Evolutionary conservation across 441 rosid genomes (phyloP).

Genomic region (Aquilaria agallochum): DNA sequence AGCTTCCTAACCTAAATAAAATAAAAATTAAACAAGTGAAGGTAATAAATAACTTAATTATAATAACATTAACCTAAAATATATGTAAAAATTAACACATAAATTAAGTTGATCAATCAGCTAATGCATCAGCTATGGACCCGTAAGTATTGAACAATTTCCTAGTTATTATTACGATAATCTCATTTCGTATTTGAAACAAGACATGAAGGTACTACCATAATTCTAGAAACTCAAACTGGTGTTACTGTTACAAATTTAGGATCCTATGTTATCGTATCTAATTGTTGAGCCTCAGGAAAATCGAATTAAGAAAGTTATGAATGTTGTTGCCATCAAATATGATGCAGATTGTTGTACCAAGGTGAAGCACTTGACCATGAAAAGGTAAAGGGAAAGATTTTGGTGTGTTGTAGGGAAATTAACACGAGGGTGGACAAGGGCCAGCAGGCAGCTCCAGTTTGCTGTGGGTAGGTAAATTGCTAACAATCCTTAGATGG

Average conservation of each 20-base stretch:
- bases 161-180: not conserved
- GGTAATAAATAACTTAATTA: too few relatives aligned
- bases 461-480: slow-evolving; percentile 54
- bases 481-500: slow-evolving; percentile 25
- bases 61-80: too few relatives aligned
- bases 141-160: slow-evolving; percentile 34
- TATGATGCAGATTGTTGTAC: slow-evolving; percentile 25
- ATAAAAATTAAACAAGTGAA: too few relatives aligned
- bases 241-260: too few relatives aligned
- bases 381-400: slow-evolving; percentile 44
- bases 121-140: slow-evolving; percentile 28
- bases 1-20: too few relatives aligned
- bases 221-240: too few relatives aligned
- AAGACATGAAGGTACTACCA: too few relatives aligned
- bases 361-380: slow-evolving; percentile 43
- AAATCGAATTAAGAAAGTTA: too few relatives aligned
- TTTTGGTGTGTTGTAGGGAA: slow-evolving; percentile 49
- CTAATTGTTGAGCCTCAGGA: too few relatives aligned
- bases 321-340: not conserved
- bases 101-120: slow-evolving; percentile 25
- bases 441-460: slow-evolving; percentile 35
- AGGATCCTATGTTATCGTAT: too few relatives aligned
- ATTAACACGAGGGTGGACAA: slow-evolving; percentile 39
- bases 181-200: not conserved
- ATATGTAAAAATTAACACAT: too few relatives aligned